These are phyloP conservation scores for Pichia scutulata DNA, from an alignment of 805 yeast species.

Conservation along the genomic window DNA sequence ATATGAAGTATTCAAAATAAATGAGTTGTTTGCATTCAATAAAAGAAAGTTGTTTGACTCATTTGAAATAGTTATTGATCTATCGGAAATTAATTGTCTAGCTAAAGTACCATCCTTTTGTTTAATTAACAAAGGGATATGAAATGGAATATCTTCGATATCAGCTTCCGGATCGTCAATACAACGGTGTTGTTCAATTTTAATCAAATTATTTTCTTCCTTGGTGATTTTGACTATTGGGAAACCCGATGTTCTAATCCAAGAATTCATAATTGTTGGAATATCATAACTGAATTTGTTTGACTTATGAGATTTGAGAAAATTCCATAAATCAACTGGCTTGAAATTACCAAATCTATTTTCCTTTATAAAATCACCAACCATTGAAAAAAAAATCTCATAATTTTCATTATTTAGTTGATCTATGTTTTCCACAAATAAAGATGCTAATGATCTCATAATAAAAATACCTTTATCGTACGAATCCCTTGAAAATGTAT, in stretches of 20 bases:
- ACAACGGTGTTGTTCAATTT: slow-evolving; percentile 36
- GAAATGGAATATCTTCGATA: slow-evolving; percentile 52
- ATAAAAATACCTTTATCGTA: slow-evolving; percentile 57
- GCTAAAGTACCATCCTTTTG: slow-evolving; percentile 28
- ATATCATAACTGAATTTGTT: slow-evolving; percentile 34
- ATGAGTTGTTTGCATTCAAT: slow-evolving; percentile 38
- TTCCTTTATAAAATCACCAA: slow-evolving; percentile 32
- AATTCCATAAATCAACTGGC: slow-evolving; percentile 47
- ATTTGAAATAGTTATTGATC: slow-evolving; percentile 23
- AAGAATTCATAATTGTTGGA: slow-evolving; percentile 46
- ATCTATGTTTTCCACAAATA: slow-evolving; percentile 30
- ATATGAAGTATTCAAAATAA: slow-evolving; percentile 45
- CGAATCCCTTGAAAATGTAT: slow-evolving; percentile 41
- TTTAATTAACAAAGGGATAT: slow-evolving; percentile 48
- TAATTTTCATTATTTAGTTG: slow-evolving; percentile 23
- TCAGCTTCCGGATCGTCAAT: slow-evolving; percentile 22
- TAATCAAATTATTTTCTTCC: slow-evolving; percentile 30
- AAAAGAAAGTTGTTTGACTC: slow-evolving; percentile 27
- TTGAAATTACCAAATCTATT: slow-evolving; percentile 35
- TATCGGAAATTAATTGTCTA: slow-evolving; percentile 38
- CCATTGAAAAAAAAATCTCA: slow-evolving; percentile 23
- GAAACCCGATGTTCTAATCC: slow-evolving; percentile 55
- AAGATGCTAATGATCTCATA: slow-evolving; percentile 43
- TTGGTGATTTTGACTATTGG: slow-evolving; percentile 51
- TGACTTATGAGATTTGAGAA: slow-evolving; percentile 21